Evolutionary conservation across 2,329 filamentous ascomycete genomes (phyloP).

Genomic region (Ophidiomyces ophidiicola): DNA sequence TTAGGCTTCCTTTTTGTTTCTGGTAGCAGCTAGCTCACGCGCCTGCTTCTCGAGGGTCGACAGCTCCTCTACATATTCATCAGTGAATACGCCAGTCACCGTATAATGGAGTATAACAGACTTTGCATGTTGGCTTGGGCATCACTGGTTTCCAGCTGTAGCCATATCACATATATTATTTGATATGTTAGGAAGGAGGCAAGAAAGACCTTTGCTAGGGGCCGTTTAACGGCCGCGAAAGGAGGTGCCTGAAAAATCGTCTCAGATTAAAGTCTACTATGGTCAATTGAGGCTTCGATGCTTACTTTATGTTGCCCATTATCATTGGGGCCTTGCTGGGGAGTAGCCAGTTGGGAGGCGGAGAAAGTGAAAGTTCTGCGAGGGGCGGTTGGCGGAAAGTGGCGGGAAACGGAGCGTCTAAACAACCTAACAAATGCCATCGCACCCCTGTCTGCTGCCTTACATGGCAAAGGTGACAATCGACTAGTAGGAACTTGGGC

Average conservation of each 20-base stretch:
- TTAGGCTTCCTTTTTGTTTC: slow-evolving; percentile 18
- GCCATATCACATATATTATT: slow-evolving; percentile 37
- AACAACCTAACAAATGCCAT: slow-evolving; percentile 5
- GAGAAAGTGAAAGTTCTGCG: slow-evolving; percentile 1
- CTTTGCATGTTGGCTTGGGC: slow-evolving; percentile 32
- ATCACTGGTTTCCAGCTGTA: slow-evolving; percentile 38
- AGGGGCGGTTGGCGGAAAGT: not conserved
- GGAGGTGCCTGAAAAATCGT: slow-evolving; percentile 12
- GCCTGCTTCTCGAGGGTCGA: slow-evolving; percentile 11
- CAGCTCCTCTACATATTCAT: slow-evolving; percentile 10
- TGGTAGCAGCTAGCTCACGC: slow-evolving; percentile 18
- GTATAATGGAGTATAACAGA: slow-evolving; percentile 18
- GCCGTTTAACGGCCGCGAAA: slow-evolving; percentile 31
- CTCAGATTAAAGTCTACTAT: too few relatives aligned
- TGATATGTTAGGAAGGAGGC: slow-evolving; percentile 40
- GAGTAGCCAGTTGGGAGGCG: not conserved
- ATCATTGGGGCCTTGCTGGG: not conserved
- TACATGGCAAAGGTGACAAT: slow-evolving; percentile 3
- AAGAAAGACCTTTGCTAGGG: slow-evolving; percentile 39
- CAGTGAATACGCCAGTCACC: not conserved
- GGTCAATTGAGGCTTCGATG: not conserved
- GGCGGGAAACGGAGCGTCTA: not conserved
- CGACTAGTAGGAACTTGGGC: too few relatives aligned
- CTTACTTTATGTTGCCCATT: slow-evolving; percentile 4
- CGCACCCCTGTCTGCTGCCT: not conserved